These are phyloP conservation scores for Hypoxylon cercidicola DNA, from an alignment of 495 filamentous ascomycete species.

Conservation along the genomic window DNA sequence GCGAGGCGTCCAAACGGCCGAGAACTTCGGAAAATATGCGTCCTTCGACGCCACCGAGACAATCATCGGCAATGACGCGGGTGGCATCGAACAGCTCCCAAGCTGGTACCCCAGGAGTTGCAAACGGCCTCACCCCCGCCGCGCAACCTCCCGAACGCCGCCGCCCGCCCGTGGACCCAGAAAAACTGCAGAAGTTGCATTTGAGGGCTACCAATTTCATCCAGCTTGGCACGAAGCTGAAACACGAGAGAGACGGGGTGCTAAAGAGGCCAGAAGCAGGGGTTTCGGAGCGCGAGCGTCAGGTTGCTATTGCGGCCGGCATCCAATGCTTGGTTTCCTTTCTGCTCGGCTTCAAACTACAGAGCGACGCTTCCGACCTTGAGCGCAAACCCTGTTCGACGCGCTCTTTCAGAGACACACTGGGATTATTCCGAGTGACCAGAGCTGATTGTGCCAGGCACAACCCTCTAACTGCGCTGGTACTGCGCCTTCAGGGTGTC, in stretches of 20 bases:
- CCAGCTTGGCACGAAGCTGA: constrained; percentile 52
- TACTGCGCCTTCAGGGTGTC: constrained; percentile 44
- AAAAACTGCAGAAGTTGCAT: constrained; percentile 42
- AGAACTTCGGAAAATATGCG: constrained; percentile 41
- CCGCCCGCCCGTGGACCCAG: constrained; percentile 35
- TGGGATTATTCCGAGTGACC: constrained; percentile 32
- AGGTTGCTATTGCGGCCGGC: constrained; percentile 40
- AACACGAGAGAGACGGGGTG: constrained; percentile 57
- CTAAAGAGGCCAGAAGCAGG: constrained; percentile 35
- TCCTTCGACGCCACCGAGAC: constrained; percentile 58
- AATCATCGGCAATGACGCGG: constrained; percentile 58
- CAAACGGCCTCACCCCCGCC: constrained; percentile 52
- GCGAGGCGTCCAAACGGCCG: constrained; percentile 45
- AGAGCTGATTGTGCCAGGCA: constrained; percentile 39
- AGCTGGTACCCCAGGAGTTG: constrained; percentile 52
- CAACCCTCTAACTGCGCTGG: constrained; percentile 32
- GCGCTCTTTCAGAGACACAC: constrained; percentile 31
- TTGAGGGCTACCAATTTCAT: constrained; percentile 41
- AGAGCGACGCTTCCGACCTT: constrained; percentile 42
- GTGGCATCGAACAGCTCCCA: constrained; percentile 59
- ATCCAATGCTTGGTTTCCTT: constrained; percentile 44
- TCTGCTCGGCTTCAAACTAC: constrained; percentile 42
- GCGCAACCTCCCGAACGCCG: constrained; percentile 47
- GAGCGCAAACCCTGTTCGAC: constrained; percentile 34
- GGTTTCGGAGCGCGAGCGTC: constrained; percentile 36